These are phyloP conservation scores for Zygnema circumcarinatum DNA, from an alignment of 139 green algal genomes.

Conservation along the genomic window DNA sequence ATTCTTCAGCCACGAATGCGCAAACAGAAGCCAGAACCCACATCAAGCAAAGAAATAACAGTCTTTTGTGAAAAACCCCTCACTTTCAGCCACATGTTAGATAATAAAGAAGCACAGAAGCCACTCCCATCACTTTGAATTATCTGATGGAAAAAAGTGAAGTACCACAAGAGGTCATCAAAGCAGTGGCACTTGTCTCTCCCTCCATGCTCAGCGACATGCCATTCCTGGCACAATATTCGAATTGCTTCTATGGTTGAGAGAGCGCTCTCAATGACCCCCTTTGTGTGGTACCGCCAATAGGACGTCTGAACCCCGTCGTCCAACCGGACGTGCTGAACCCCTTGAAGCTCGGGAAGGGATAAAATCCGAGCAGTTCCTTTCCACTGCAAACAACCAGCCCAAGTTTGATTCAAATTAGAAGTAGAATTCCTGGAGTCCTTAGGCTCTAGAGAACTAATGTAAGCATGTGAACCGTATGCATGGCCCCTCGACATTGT, in stretches of 20 bases:
- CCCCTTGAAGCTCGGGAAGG: conserved; percentile 1
- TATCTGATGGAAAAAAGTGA: conserved; percentile 31
- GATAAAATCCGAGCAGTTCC: conserved; percentile 1
- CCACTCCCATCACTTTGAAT: too few relatives aligned
- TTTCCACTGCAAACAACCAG: conserved; percentile 38
- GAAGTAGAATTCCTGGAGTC: too few relatives aligned
- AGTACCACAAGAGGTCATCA: conserved; percentile 55
- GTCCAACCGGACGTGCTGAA: conserved; percentile 23
- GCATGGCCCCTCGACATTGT: too few relatives aligned
- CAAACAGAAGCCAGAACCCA: too few relatives aligned
- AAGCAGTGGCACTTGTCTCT: conserved; percentile 41
- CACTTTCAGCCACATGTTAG: too few relatives aligned
- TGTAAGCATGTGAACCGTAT: too few relatives aligned
- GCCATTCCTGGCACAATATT: conserved; percentile 29
- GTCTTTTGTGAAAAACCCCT: too few relatives aligned
- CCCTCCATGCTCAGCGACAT: conserved; percentile 14
- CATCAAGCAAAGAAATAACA: too few relatives aligned
- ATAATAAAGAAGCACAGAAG: too few relatives aligned
- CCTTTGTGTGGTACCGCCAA: conserved; percentile 49
- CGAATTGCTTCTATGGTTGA: conserved; percentile 43
- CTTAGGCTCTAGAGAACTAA: too few relatives aligned
- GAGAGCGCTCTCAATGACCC: conserved; percentile 12
- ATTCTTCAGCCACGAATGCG: too few relatives aligned
- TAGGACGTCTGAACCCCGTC: conserved; percentile 3
- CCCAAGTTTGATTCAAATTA: too few relatives aligned